Evolutionary conservation across 768 basidiomycete genomes (phyloP), one percentile per base, ranked within the genome.

Genomic region (Sporobolomyces roseus): DNA sequence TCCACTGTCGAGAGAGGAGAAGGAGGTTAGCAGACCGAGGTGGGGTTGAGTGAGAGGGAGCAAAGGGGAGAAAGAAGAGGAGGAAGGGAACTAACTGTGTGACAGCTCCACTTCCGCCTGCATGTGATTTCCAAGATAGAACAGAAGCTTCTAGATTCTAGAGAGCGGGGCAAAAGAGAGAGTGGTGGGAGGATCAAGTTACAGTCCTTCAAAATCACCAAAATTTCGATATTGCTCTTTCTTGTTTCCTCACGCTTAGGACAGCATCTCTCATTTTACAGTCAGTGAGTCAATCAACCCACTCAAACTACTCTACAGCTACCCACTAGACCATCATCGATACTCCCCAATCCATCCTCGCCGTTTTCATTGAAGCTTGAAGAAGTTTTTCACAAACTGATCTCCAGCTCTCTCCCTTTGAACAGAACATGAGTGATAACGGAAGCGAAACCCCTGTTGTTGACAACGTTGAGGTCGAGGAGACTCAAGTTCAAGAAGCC

Each of bases 401-500:
- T 4, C 13, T 29, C 41, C 36, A 32, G 49, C 58, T 17, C 54
- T 17, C 45, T 14, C 41, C 19, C 58, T 33, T 13, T 33, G 10
- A 23, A 46, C 46, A 67, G 66, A 63, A 70, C 43, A 70, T 70
- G 69, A 70, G 69, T 61, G 71, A 68, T 61, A 66, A 66, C 70
- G 70, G 65, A 66, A 71, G 65, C 70, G 68, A 73, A 61, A 68
- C 62, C 66, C 70, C 65, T 30, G 51, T 63, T 48, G 74, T 70
- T 16, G 67, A 56, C 51, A 63, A 70, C 56, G 70, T 67, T 54
- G 74, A 73, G 69, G 78, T 77, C 59, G 79, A 78, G 63, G 79
- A 79, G 71, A 85, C 84, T 73, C 85, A 85, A 79, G 88, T 88
- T 78, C 89, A 92, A 81, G 91, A 91, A 74, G 78, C 78, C 48